Evolutionary conservation across 192 early-diverging fungal genomes (phyloP).

Genomic region (Backusella westeae): DNA sequence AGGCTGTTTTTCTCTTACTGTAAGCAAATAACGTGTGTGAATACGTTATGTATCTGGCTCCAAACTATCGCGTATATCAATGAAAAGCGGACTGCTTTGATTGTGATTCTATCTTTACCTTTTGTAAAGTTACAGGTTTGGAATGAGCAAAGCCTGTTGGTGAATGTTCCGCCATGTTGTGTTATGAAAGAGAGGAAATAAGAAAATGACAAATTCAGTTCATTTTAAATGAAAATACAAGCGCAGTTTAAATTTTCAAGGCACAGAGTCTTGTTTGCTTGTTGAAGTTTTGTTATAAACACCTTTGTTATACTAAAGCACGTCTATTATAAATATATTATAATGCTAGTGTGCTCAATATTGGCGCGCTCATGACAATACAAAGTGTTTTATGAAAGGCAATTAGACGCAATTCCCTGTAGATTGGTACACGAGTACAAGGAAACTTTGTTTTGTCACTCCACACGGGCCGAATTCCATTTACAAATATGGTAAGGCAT

Average conservation of each 20-base stretch:
- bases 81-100: background rate
- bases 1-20: background rate
- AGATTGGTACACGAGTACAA: background rate
- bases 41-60: slow-evolving; percentile 16
- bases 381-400: background rate
- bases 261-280: background rate
- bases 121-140: background rate
- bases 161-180: background rate
- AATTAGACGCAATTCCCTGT: background rate
- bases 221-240: background rate
- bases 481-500: background rate
- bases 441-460: background rate
- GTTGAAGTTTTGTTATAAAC: background rate
- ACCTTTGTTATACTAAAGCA: background rate
- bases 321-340: background rate
- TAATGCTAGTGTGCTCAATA: background rate
- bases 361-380: background rate
- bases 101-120: background rate
- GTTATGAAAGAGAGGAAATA: background rate
- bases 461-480: background rate
- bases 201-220: background rate
- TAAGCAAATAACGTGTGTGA: slow-evolving; percentile 24
- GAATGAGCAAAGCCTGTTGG: background rate
- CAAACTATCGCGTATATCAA: background rate
- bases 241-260: background rate